Evolutionary conservation across 305 asterid species (phyloP).

Genomic region (Fraxinus ornus): DNA sequence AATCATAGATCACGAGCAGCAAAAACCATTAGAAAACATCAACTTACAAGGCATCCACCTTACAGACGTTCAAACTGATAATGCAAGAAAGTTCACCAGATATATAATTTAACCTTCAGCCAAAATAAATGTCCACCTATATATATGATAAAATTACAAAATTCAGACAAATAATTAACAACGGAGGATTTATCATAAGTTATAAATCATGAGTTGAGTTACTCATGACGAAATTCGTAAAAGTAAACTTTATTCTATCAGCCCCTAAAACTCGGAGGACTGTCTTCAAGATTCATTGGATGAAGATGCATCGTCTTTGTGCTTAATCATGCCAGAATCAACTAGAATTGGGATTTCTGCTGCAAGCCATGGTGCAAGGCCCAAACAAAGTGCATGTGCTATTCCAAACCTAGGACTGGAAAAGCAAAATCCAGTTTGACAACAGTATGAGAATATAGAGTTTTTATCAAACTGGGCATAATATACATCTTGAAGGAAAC

Average conservation of each 20-base stretch:
- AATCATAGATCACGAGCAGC: too few relatives aligned
- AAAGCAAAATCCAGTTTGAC: background rate
- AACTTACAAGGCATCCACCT: background rate
- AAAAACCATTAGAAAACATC: background rate
- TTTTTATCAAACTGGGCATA: background rate
- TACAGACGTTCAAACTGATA: background rate
- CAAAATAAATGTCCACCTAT: background rate
- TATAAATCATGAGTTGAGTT: background rate
- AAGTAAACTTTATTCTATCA: background rate
- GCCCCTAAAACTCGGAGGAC: background rate
- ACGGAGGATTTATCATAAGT: background rate
- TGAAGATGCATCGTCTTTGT: constrained; percentile 44
- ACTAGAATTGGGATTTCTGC: constrained; percentile 52
- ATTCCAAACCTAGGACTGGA: constrained; percentile 53
- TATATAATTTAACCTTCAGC: background rate
- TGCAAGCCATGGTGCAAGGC: constrained; percentile 58
- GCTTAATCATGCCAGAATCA: constrained; percentile 52
- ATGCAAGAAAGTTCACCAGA: background rate
- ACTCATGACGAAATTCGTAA: background rate
- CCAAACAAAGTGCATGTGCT: constrained; percentile 52
- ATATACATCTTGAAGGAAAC: background rate
- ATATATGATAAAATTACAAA: background rate
- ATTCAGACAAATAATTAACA: background rate
- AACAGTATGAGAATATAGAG: background rate
- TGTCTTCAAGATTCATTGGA: constrained; percentile 26